phyloP scores from a whole-genome alignment of 805 yeast genomes.

The Schizosaccharomyces pombe region DNA sequence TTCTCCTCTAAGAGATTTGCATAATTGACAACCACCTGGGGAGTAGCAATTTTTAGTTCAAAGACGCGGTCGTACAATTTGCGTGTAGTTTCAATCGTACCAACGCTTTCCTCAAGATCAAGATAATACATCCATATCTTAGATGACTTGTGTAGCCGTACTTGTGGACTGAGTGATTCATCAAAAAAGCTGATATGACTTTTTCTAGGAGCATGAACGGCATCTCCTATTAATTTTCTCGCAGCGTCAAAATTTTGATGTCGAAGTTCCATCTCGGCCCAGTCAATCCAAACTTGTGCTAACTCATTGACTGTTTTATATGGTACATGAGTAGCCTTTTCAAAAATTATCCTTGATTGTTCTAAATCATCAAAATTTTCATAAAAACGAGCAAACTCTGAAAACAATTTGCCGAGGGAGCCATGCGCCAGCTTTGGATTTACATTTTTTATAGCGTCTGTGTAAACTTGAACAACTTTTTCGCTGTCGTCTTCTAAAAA shows the following conservation, averaged over 20 bases:
- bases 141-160: conserved; percentile 33
- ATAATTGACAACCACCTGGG: conserved; percentile 39
- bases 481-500: conserved; percentile 21
- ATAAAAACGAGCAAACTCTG: conserved; percentile 41
- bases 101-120: conserved; percentile 38
- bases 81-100: conserved; percentile 17
- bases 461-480: conserved; percentile 32
- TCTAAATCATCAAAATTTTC: conserved; percentile 25
- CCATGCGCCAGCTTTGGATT: conserved; percentile 30
- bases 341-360: conserved; percentile 38
- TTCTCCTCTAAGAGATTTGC: conserved; percentile 34
- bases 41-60: conserved; percentile 42
- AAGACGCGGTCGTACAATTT: conserved; percentile 31
- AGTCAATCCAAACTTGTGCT: conserved; percentile 43
- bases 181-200: conserved; percentile 20
- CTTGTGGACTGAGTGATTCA: conserved; percentile 27
- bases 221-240: conserved; percentile 20
- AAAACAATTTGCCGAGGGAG: conserved; percentile 40
- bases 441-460: conserved; percentile 40
- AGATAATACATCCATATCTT: conserved; percentile 53
- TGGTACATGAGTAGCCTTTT: conserved; percentile 48
- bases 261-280: conserved; percentile 46
- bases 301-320: conserved; percentile 38
- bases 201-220: conserved; percentile 20
- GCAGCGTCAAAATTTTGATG: conserved; percentile 26